Conservation (phyloP, 2,329 filamentous ascomycete genomes). For the Nannizzia gypsea region DNA sequence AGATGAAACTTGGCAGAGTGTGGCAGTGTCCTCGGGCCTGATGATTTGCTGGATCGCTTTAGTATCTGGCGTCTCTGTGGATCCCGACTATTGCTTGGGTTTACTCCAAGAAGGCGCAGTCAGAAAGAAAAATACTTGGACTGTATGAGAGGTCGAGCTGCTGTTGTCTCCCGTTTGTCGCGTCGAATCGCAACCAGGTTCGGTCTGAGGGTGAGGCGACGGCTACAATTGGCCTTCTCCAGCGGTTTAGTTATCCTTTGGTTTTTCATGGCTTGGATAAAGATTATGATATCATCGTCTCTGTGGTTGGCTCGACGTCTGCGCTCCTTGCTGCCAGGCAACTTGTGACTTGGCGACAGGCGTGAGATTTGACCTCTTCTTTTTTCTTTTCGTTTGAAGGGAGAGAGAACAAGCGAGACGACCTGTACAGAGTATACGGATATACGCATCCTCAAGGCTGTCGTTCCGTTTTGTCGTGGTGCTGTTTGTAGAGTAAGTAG, state of each 20-base stretch:
- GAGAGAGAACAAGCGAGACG: too few species aligned
- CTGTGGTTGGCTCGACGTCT: not conserved
- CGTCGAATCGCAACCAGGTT: not conserved
- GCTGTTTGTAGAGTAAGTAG: too few species aligned
- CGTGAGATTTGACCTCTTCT: not conserved
- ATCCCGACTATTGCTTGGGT: not conserved
- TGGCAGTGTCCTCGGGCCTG: not conserved
- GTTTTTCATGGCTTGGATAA: not conserved
- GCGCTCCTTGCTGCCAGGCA: not conserved
- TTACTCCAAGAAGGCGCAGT: too few species aligned
- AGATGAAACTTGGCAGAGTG: not conserved
- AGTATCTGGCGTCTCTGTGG: not conserved
- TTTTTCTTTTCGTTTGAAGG: too few species aligned
- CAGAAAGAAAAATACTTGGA: too few species aligned
- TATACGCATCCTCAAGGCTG: too few species aligned
- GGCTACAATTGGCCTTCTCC: not conserved
- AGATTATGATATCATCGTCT: not conserved
- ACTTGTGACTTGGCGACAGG: not conserved
- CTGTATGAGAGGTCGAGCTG: too few species aligned
- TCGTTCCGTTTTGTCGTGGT: too few species aligned
- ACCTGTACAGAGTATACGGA: too few species aligned
- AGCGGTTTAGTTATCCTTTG: not conserved
- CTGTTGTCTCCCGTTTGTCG: too few species aligned
- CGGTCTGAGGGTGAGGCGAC: not conserved
- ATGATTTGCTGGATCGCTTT: not conserved